A percentile compares a stretch with the other conserved stretches of the same genome.
These are phyloP conservation scores for Drosera spatulata DNA, from an alignment of 179 eudicot genomes.

Conservation along the genomic window DNA sequence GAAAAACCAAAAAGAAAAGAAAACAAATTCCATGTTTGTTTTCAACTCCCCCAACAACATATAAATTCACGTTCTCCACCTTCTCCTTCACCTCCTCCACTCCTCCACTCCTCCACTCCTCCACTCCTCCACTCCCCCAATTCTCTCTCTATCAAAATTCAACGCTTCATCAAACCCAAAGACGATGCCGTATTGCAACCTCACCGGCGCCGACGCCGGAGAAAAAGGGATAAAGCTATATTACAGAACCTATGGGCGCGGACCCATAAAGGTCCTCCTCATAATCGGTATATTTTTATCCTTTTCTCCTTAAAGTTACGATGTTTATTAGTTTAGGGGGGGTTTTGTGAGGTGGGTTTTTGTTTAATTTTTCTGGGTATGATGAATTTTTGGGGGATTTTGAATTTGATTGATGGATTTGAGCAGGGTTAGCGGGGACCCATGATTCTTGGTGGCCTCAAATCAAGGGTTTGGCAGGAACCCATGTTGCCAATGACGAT, in stretches of 20 bases:
- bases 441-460: slow-evolving; percentile 95
- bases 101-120: not conserved
- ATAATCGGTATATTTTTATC: slow-evolving; percentile 48
- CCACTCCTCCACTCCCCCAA: too few relatives aligned
- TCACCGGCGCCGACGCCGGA: slow-evolving; percentile 13
- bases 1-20: too few relatives aligned
- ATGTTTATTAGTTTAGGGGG: not conserved
- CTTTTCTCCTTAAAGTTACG: not conserved
- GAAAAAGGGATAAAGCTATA: slow-evolving; percentile 40
- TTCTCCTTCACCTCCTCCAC: not conserved
- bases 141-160: not conserved
- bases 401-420: not conserved
- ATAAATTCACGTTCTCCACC: not conserved
- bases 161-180: not conserved
- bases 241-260: slow-evolving; percentile 73
- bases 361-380: slow-evolving; percentile 13
- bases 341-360: slow-evolving; percentile 8
- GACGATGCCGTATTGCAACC: slow-evolving; percentile 76
- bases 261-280: slow-evolving; percentile 72
- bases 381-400: slow-evolving; percentile 4
- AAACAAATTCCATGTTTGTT: too few relatives aligned
- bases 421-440: slow-evolving; percentile 86
- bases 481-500: slow-evolving; percentile 51
- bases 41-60: not conserved
- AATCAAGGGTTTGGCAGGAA: slow-evolving; percentile 66